These are phyloP conservation scores for Leptographium procerum DNA, from an alignment of 2,329 filamentous ascomycete genomes.

Conservation along the genomic window DNA sequence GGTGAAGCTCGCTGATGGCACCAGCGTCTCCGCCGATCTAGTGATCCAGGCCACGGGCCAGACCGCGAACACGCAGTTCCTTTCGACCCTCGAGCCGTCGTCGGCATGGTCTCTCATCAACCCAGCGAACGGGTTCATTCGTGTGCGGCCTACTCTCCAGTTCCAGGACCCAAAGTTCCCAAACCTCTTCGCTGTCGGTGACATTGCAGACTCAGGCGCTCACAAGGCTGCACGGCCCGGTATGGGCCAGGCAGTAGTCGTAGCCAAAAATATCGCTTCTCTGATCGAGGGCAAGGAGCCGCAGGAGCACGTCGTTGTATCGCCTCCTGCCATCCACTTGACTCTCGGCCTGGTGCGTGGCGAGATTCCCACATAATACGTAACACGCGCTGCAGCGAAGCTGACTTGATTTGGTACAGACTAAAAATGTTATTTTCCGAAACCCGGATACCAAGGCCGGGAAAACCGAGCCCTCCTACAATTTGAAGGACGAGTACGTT, in stretches of 20 bases:
- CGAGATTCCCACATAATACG: too few relatives aligned
- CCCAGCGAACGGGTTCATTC: constrained; percentile 5
- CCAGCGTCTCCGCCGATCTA: constrained; percentile 2
- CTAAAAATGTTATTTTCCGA: constrained; percentile 9
- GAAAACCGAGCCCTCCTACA: neutral
- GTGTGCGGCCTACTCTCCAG: constrained; percentile 8
- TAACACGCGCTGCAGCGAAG: neutral
- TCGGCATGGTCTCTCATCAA: constrained; percentile 3
- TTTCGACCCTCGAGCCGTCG: constrained; percentile 1
- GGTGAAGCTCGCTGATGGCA: constrained; percentile 6
- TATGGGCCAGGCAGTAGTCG: constrained; percentile 5
- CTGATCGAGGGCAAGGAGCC: constrained; percentile 8
- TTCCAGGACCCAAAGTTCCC: constrained; percentile 5
- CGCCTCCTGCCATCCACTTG: constrained; percentile 9
- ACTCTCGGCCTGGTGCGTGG: constrained; percentile 7
- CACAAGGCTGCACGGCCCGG: constrained; percentile 20
- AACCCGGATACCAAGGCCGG: constrained; percentile 3
- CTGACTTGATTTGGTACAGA: neutral
- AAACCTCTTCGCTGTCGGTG: constrained; percentile 52
- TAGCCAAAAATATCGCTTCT: constrained; percentile 9
- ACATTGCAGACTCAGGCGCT: constrained; percentile 43
- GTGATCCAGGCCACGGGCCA: constrained; percentile 8
- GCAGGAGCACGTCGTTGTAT: constrained; percentile 4
- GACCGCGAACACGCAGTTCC: constrained; percentile 6
- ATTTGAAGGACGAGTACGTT: constrained; percentile 4